Evolutionary conservation across 106 monocot genomes (phyloP), one percentile per base, ranked within the genome.

Genomic region (Chionographis japonica): DNA sequence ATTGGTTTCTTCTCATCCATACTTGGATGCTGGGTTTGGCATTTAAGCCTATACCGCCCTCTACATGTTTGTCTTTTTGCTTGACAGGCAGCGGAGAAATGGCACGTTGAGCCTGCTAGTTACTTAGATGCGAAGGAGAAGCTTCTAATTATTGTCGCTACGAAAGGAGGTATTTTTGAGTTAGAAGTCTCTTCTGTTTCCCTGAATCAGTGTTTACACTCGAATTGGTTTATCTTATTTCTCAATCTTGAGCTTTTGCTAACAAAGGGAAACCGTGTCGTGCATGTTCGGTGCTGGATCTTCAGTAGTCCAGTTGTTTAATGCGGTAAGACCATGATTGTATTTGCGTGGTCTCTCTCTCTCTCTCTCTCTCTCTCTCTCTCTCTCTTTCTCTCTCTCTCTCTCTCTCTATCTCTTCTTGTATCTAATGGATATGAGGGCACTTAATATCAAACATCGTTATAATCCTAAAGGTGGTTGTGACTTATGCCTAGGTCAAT

Each of bases 281-380:
- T 78, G 53, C 80, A 76, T 85, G 75, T 77, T 68, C 13, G 53
- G 11, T 68, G 67, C 35, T 70, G 75, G 38, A n/a, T n/a, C 57
- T 70, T 59, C 79, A 95, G 95, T 95, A 61, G 95, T 95, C 41
- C 88, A 84, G 73, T 51, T 95, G 67, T 95, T 91, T 56, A 95
- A 91, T 80, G 81, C 85, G 72, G 95, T 95, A 86, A 81, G 82
- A 20, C 8, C 3, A 37, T 4, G 39, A 3, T 54, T 20, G 50
- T n/a, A n/a, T n/a, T 59, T 69, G 3, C 11, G 18, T 37, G 41
- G 5, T 39, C 27, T 49, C 20, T 18, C 7, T 66, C 52, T 9
- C n/a, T 68, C 17, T 4, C 49, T 39, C 17, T 17, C 37, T 41
- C 15, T n/a, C 4, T 16, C 37, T 13, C n/a, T n/a, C n/a, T n/a